Base-by-base conservation (phyloP, 129 eudicot genomes). In the Lactuca saligna region DNA sequence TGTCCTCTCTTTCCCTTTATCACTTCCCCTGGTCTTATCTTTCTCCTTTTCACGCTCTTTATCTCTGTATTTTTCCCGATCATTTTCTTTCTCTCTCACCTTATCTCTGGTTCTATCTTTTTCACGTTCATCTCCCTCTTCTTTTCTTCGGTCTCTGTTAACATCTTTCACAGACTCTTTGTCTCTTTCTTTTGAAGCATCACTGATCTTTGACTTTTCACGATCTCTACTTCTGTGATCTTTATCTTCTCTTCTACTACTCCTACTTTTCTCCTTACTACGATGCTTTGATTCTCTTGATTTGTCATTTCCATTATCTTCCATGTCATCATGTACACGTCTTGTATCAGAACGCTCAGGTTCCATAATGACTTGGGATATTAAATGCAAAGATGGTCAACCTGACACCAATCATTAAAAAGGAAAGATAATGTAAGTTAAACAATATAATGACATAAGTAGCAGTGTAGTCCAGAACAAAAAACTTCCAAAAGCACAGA, bases 241-340 rank as follows among this genome's bases (percentile, higher is more conserved):
- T 76, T 83, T 83, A 57, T 91, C 90, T 38, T 88, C 96, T 78
- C 82, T 82, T 13, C 85, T 80, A 60, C 91, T 86, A 67, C 82
- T 88, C 83, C 80, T 92, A 58, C 85, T 84, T 79, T 68, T 85
- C 29, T 86, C 98, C 84, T 92, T 88, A 68, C 82, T 86, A 8
- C 88, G 88, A 57, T 85, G 90, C 80, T 83, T 87, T 1, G 75
- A 68, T 15, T 91, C 96, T 49, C 82, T 72, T 37, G 80, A 51
- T 65, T 66, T 72, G n/a, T 83, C 95, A 32, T 56, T 65, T 15
- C 48, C 85, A 58, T 68, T 65, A 17, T 82, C 91, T 48, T 84
- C 95, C 56, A 73, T 3, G 49, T 83, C 86, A 79, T 79, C 86
- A 54, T 82, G 8, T 32, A 77, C 81, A 49, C 82, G 83, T 79